A percentile compares a stretch with the other conserved stretches of the same genome.
These are phyloP conservation scores for Solanum commersonii DNA, from an alignment of 257 asterid genomes.

Conservation along the genomic window DNA sequence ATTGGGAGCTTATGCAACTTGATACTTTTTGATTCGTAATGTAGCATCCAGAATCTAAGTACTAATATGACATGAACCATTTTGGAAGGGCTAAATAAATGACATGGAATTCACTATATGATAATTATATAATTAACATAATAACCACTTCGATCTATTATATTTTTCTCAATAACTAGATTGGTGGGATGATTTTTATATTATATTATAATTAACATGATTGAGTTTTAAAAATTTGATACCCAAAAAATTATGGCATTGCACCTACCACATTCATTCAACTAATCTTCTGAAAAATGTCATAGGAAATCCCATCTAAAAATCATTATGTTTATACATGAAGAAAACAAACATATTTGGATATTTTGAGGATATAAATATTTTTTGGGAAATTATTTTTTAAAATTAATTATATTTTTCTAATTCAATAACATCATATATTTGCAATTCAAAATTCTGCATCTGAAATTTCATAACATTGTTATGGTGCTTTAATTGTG, in stretches of 20 bases:
- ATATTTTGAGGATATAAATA: background rate
- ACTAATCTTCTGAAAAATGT: background rate
- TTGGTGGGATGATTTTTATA: background rate
- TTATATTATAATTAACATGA: background rate
- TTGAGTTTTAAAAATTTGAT: background rate
- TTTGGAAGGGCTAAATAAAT: background rate
- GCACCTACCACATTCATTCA: background rate
- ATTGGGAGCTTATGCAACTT: background rate
- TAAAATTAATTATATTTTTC: too few relatives aligned
- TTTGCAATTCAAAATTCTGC: background rate
- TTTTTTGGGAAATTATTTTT: background rate
- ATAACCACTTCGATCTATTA: background rate
- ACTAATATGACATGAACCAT: background rate
- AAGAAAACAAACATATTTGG: background rate
- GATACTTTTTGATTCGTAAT: background rate
- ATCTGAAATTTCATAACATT: background rate
- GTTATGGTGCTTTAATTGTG: background rate
- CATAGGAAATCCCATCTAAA: background rate
- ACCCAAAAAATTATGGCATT: background rate
- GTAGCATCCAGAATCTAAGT: background rate
- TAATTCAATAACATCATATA: background rate
- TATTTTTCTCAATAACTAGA: background rate
- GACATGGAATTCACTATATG: background rate
- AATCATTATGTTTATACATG: background rate
- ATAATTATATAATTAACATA: background rate